Conservation (phyloP, 495 filamentous ascomycete genomes). For the Hypoxylon lenormandii region DNA sequence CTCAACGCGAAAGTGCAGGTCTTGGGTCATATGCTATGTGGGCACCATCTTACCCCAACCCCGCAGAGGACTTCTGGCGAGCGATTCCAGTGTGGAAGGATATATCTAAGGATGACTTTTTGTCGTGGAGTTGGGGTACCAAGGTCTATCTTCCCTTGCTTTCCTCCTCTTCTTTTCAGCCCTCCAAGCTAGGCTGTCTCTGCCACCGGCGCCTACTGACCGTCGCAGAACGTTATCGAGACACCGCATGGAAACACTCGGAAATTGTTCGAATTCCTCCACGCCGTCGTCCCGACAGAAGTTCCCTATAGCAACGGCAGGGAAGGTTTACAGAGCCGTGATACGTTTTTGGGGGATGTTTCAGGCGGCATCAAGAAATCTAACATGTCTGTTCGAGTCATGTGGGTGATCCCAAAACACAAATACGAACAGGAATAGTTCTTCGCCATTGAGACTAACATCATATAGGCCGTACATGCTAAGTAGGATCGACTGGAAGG, state of each 20-base stretch:
- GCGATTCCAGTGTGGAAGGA: constrained; percentile 29
- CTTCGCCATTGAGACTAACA: constrained; percentile 6
- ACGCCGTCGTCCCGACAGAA: constrained; percentile 58
- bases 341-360: constrained; percentile 66
- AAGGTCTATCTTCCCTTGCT: constrained; percentile 19
- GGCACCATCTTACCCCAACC: neutral
- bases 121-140: constrained; percentile 42
- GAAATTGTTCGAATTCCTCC: constrained; percentile 47
- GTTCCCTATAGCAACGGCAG: constrained; percentile 53
- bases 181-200: neutral
- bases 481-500: constrained; percentile 65
- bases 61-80: constrained; percentile 38
- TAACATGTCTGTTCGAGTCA: constrained; percentile 67
- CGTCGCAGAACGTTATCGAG: constrained; percentile 40
- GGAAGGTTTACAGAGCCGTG: constrained; percentile 55
- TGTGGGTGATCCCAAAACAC: constrained; percentile 47
- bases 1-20: neutral
- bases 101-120: constrained; percentile 31
- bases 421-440: neutral
- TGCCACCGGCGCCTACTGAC: neutral
- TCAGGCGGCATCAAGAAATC: constrained; percentile 59
- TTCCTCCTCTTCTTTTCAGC: too few relatives aligned
- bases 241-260: neutral
- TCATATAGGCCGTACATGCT: constrained; percentile 66
- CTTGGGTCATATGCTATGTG: neutral